Conservation (phyloP, 495 filamentous ascomycete species). For the Tirmania nivea region DNA sequence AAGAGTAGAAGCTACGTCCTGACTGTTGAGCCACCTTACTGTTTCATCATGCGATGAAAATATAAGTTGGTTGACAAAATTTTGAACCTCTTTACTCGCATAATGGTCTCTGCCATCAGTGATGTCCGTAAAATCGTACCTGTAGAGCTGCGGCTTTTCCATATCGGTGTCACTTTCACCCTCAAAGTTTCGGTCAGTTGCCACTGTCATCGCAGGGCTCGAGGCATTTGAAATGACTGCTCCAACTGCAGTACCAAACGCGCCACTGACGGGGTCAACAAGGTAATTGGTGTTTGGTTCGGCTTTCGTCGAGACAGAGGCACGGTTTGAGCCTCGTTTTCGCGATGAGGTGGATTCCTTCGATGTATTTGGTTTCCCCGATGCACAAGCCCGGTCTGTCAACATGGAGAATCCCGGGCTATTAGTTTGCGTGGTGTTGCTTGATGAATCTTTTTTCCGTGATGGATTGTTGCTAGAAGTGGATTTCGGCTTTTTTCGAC, state of each 20-base stretch:
- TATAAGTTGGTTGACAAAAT: slow-evolving; percentile 1
- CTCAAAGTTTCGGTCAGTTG: slow-evolving; percentile 6
- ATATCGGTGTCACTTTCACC: slow-evolving; percentile 13
- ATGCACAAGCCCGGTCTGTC: background rate
- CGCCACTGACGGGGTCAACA: background rate
- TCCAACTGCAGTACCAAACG: slow-evolving; percentile 1
- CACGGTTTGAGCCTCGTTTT: slow-evolving; percentile 11
- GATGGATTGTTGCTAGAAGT: slow-evolving; percentile 20
- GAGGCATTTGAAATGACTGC: background rate
- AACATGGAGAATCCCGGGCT: slow-evolving; percentile 36
- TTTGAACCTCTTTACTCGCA: slow-evolving; percentile 2
- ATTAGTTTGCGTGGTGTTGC: slow-evolving; percentile 14
- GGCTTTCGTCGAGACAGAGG: background rate
- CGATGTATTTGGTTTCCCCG: background rate
- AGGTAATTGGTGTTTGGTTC: background rate
- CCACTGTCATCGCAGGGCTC: background rate
- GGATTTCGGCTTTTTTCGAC: slow-evolving; percentile 23
- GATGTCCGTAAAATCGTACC: slow-evolving; percentile 11
- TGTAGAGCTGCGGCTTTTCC: slow-evolving; percentile 11
- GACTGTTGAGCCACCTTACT: too few relatives aligned
- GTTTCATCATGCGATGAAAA: background rate
- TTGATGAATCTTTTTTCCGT: slow-evolving; percentile 9
- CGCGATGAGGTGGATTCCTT: slow-evolving; percentile 3
- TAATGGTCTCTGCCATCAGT: slow-evolving; percentile 6
- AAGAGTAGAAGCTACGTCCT: background rate